phyloP scores from a whole-genome alignment of 345 rosid species.

The Dipteronia dyeriana region DNA sequence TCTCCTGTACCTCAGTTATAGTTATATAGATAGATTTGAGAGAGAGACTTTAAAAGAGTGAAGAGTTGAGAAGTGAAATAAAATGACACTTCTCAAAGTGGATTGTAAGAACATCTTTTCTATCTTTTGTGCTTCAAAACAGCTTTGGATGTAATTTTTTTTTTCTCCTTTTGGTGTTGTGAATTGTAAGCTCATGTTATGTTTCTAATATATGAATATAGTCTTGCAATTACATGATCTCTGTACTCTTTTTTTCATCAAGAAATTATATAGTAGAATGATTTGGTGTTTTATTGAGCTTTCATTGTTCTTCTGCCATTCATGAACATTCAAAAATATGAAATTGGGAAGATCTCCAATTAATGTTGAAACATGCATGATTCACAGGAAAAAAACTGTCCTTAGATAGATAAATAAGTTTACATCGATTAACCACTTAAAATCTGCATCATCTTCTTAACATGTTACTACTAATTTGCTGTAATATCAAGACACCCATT shows the following conservation, averaged over 20 bases:
- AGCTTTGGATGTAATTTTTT: constrained; percentile 18
- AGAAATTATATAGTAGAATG: background rate
- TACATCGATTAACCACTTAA: background rate
- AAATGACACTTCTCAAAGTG: constrained; percentile 30
- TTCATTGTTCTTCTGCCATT: background rate
- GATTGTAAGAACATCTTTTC: constrained; percentile 36
- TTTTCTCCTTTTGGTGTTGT: constrained; percentile 21
- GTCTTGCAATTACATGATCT: constrained; percentile 22
- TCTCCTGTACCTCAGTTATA: constrained; percentile 53
- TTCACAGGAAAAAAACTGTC: background rate
- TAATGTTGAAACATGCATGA: background rate
- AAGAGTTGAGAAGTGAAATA: constrained; percentile 33
- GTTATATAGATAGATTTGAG: constrained; percentile 35
- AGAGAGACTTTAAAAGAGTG: constrained; percentile 27
- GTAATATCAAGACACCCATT: too few relatives aligned
- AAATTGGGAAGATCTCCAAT: background rate
- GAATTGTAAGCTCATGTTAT: constrained; percentile 44
- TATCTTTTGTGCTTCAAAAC: constrained; percentile 35
- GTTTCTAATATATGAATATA: constrained; percentile 33
- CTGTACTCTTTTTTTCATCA: background rate
- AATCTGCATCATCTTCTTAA: too few relatives aligned
- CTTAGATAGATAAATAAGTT: too few relatives aligned
- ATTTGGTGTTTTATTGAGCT: background rate
- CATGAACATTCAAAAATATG: background rate
- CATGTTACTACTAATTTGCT: too few relatives aligned